phyloP scores from a whole-genome alignment of 352 stramenopile species.

The Globisporangium nagaii region DNA sequence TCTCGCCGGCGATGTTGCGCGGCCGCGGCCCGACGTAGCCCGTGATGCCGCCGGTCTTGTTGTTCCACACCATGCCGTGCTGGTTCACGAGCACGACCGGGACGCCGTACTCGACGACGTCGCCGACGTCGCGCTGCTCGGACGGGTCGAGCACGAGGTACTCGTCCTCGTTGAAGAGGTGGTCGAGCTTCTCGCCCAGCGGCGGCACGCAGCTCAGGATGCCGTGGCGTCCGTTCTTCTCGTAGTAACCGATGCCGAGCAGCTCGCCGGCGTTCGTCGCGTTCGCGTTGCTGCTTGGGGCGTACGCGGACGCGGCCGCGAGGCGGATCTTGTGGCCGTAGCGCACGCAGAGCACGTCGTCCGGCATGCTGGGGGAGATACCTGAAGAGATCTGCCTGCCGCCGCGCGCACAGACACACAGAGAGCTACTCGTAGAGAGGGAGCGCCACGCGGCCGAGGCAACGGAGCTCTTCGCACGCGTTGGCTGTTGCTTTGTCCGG shows the following conservation, averaged over 20 bases:
- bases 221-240: constrained; percentile 83
- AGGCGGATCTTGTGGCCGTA: constrained; percentile 73
- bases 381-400: not conserved
- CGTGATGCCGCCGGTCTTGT: constrained; percentile 85
- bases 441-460: not conserved
- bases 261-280: not conserved
- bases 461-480: not conserved
- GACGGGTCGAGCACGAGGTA: constrained; percentile 70
- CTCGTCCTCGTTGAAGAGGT: constrained; percentile 81
- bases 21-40: constrained; percentile 72
- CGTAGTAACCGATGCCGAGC: constrained; percentile 77
- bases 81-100: constrained; percentile 81
- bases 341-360: constrained; percentile 34
- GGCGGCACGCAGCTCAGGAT: constrained; percentile 79
- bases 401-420: not conserved
- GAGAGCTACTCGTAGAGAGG: not conserved
- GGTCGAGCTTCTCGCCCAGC: constrained; percentile 59
- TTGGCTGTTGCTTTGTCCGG: not conserved
- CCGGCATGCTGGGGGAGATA: constrained; percentile 14
- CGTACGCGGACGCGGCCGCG: constrained; percentile 50
- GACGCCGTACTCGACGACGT: constrained; percentile 68
- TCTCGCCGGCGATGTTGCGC: constrained; percentile 63
- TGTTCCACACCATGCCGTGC: constrained; percentile 84
- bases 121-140: constrained; percentile 29
- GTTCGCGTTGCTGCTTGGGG: not conserved